Evolutionary conservation across 2,329 filamentous ascomycete species (phyloP).

Genomic region (Neoscytalidium dimidiatum): DNA sequence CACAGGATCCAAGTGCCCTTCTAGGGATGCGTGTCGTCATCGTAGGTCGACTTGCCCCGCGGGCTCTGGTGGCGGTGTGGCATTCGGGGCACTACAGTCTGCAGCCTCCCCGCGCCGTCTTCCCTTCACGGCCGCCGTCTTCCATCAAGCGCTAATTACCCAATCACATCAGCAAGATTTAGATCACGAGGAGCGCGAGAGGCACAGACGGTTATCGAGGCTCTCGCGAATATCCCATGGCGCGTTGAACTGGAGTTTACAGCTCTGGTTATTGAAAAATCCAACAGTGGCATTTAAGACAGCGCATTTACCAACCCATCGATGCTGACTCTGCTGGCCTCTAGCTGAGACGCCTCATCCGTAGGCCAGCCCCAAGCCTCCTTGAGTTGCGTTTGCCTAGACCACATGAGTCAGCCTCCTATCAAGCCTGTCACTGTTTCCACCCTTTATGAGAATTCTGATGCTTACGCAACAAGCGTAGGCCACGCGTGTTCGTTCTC

Average conservation of each 20-base stretch:
- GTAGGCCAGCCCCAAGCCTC: conserved; percentile 20
- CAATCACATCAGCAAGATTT: not conserved
- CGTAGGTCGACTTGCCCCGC: not conserved
- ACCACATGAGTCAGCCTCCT: no score
- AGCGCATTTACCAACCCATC: conserved; percentile 13
- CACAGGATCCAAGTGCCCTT: not conserved
- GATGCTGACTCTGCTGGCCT: conserved; percentile 8
- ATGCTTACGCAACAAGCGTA: conserved; percentile 48
- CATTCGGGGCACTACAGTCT: not conserved
- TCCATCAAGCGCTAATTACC: not conserved
- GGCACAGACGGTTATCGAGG: not conserved
- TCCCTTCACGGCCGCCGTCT: not conserved
- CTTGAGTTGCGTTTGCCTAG: conserved; percentile 20
- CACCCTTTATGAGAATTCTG: no score
- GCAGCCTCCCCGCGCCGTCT: not conserved
- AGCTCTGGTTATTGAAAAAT: not conserved
- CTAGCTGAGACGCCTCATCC: not conserved
- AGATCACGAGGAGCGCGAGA: not conserved
- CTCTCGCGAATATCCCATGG: not conserved
- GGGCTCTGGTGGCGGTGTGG: not conserved
- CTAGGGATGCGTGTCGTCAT: not conserved
- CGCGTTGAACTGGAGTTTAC: not conserved
- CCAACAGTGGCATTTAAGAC: not conserved
- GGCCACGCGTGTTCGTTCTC: conserved; percentile 57
- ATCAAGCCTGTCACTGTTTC: no score